Evolutionary conservation across 768 basidiomycete species (phyloP), one percentile per base, ranked within the genome.

Genomic region (Kwoniella botswanensis): DNA sequence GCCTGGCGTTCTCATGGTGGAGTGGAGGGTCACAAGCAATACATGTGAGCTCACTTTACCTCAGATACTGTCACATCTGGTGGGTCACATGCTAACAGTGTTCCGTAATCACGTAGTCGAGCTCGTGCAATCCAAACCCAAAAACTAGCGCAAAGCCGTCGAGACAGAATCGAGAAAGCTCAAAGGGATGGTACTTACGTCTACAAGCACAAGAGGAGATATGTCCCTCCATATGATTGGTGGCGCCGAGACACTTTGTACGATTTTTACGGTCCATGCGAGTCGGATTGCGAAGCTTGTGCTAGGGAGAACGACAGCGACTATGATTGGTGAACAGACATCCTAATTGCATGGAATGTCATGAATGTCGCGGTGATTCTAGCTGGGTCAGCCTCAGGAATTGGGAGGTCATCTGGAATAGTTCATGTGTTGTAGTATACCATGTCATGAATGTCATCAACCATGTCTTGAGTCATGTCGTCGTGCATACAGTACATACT

Each of bases 1-100:
- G 73, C 71, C 7, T 71, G 55, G 41, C 54, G 73, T 13, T 22
- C 71, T 21, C 73, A 77, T 50, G 73, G 73, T 0, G 76, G 76
- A n/a, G 41, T 35, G 0, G 2, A 46, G 1, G 68, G 68, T 4
- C 68, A 74, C 42, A 26, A 44, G 22, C 50, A 26, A 1, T 44
- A 56, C 22, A n/a, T 73, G 73, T 76, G 55, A 62, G 73, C 54
- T 52, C 2, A 58, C 10, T 13, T 24, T 29, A 29, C 35, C 21
- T 55, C 54, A 55, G 55, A 24, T 18, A 18, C 22, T 56, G 55
- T 56, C 26, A 26, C 26, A 26, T 26, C 26, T 26, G 26, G 26
- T 2, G 26, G 26, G 26, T 26, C 26, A 26, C 26, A 26, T 26
- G 26, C 26, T 26, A 26, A 26, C 26, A 26, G 26, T 26, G 26